Evolutionary conservation across 2,329 filamentous ascomycete genomes (phyloP).

Genomic region (Gyromitra esculenta): DNA sequence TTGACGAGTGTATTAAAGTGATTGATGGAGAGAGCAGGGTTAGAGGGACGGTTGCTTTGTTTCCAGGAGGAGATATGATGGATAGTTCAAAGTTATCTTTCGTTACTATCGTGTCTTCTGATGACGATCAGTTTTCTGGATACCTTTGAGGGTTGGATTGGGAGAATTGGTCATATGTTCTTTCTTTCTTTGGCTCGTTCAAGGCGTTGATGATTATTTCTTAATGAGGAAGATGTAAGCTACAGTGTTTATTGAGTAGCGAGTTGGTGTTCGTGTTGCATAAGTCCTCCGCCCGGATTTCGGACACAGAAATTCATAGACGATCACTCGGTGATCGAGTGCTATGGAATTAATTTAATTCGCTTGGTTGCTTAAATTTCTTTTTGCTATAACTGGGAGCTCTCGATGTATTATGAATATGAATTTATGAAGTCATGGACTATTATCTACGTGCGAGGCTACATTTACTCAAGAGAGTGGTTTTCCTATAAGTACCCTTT

Average conservation of each 20-base stretch:
- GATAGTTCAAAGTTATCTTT: conserved; percentile 17
- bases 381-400: too few species aligned
- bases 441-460: too few species aligned
- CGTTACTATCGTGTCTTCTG: conserved; percentile 5
- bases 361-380: neutral
- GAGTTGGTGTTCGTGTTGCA: conserved; percentile 9
- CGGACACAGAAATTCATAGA: neutral
- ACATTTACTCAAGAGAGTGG: too few species aligned
- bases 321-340: conserved; percentile 2
- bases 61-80: neutral
- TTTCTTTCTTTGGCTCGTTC: conserved; percentile 2
- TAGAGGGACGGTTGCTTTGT: conserved; percentile 23
- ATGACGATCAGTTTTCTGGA: neutral
- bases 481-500: too few species aligned
- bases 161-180: neutral
- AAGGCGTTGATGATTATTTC: neutral
- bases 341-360: neutral
- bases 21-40: neutral
- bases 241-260: conserved; percentile 23
- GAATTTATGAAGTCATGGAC: too few species aligned
- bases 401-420: too few species aligned
- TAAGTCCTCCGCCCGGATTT: neutral
- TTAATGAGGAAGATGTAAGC: neutral
- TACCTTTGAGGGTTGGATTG: neutral
- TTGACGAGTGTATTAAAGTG: neutral